phyloP scores from a whole-genome alignment of 2,329 filamentous ascomycete species.

The Sarocladium oryzae region DNA sequence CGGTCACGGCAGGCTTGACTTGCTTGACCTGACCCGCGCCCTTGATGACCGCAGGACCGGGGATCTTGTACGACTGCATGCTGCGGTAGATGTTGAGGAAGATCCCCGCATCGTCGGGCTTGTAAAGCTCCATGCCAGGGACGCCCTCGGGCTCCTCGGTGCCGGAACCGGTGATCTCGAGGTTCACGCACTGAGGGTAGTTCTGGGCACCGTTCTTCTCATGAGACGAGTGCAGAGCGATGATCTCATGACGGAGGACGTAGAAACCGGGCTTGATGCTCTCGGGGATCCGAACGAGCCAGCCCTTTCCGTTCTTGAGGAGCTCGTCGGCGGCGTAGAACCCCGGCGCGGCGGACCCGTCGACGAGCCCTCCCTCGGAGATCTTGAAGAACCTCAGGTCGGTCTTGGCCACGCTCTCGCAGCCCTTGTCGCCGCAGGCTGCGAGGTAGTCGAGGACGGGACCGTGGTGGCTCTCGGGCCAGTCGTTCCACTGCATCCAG shows the following conservation, averaged over 20 bases:
- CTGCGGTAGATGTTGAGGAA: slow-evolving; percentile 16
- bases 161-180: slow-evolving; percentile 32
- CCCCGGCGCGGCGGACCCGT: slow-evolving; percentile 33
- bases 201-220: slow-evolving; percentile 38
- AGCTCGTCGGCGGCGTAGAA: slow-evolving; percentile 29
- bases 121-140: slow-evolving; percentile 23
- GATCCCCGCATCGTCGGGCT: slow-evolving; percentile 18
- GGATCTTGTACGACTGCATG: slow-evolving; percentile 17
- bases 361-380: slow-evolving; percentile 43
- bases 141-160: slow-evolving; percentile 17
- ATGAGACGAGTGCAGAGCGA: slow-evolving; percentile 37
- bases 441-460: slow-evolving; percentile 59
- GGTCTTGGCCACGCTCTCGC: slow-evolving; percentile 43
- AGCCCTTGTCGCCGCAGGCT: slow-evolving; percentile 47
- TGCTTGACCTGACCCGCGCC: not conserved
- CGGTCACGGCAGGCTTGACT: not conserved
- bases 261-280: slow-evolving; percentile 3
- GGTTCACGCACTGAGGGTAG: slow-evolving; percentile 42
- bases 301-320: slow-evolving; percentile 29
- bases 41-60: slow-evolving; percentile 13
- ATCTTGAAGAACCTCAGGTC: slow-evolving; percentile 58
- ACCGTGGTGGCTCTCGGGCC: slow-evolving; percentile 35
- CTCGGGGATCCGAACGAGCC: slow-evolving; percentile 10
- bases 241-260: slow-evolving; percentile 41
- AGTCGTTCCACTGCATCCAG: slow-evolving; percentile 32